These are phyloP conservation scores for Parathielavia hyrcaniae DNA, from an alignment of 495 filamentous ascomycete genomes.

Conservation along the genomic window DNA sequence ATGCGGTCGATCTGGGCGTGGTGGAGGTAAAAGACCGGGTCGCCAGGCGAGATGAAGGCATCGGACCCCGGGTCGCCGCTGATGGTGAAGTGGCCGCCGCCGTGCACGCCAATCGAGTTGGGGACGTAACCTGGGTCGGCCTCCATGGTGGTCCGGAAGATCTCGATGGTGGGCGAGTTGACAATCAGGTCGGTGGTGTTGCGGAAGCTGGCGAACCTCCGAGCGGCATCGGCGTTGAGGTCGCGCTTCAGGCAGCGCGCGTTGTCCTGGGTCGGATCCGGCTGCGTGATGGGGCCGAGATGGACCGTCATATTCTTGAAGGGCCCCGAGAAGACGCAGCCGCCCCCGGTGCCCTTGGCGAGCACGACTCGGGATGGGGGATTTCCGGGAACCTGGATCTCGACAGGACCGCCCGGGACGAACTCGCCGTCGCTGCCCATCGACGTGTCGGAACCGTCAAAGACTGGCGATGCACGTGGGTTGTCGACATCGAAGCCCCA, in stretches of 20 bases:
- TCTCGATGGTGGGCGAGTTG: slow-evolving; percentile 39
- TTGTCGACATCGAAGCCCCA: slow-evolving; percentile 50
- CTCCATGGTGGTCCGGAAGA: slow-evolving; percentile 46
- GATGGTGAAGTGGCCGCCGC: slow-evolving; percentile 53
- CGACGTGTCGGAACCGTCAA: slow-evolving; percentile 55
- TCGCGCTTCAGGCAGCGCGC: slow-evolving; percentile 63
- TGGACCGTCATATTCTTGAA: slow-evolving; percentile 48
- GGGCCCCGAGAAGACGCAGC: slow-evolving; percentile 57
- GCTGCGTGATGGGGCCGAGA: slow-evolving; percentile 46
- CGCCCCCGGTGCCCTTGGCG: slow-evolving; percentile 53
- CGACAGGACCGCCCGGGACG: slow-evolving; percentile 29
- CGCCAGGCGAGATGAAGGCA: slow-evolving; percentile 53
- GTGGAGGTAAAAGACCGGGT: slow-evolving; percentile 64
- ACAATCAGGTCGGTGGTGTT: slow-evolving; percentile 43
- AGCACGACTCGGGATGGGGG: slow-evolving; percentile 22
- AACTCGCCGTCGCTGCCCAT: slow-evolving; percentile 55
- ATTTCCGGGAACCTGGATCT: slow-evolving; percentile 12
- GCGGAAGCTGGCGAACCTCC: slow-evolving; percentile 33
- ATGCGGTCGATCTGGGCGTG: slow-evolving; percentile 61
- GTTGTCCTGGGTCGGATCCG: slow-evolving; percentile 38
- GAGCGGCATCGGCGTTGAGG: slow-evolving; percentile 45
- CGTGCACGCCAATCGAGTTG: slow-evolving; percentile 50
- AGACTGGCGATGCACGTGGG: slow-evolving; percentile 51
- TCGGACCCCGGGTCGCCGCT: slow-evolving; percentile 41
- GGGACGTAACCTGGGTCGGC: slow-evolving; percentile 42